Conservation (phyloP, 352 stramenopile genomes). For the Nothophytophthora sp. region DNA sequence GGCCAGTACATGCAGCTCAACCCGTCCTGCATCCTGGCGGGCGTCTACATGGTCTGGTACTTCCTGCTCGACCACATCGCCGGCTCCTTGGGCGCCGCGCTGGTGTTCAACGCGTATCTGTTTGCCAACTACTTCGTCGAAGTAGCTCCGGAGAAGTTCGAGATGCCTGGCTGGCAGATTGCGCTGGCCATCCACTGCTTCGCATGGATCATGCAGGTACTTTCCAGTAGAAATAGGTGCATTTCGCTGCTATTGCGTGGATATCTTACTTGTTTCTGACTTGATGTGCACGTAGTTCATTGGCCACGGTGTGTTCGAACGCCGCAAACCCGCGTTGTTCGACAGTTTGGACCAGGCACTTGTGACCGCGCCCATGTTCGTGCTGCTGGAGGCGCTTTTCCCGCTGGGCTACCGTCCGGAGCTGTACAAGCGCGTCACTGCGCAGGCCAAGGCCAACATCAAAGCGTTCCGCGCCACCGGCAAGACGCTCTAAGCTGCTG, state of each 20-base stretch:
- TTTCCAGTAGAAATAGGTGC: background rate
- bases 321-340: constrained; percentile 79
- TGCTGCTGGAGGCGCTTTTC: constrained; percentile 81
- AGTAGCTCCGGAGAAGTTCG: constrained; percentile 32
- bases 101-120: constrained; percentile 58
- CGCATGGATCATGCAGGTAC: constrained; percentile 63
- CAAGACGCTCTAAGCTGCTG: constrained; percentile 31
- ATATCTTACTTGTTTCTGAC: background rate
- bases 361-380: constrained; percentile 86
- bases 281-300: constrained; percentile 61
- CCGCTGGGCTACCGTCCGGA: constrained; percentile 74
- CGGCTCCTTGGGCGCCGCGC: constrained; percentile 47
- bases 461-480: constrained; percentile 41
- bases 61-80: constrained; percentile 57
- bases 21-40: constrained; percentile 44
- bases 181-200: constrained; percentile 55
- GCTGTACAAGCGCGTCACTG: constrained; percentile 58
- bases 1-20: constrained; percentile 69
- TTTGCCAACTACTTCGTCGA: constrained; percentile 61
- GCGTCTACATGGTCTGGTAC: constrained; percentile 84
- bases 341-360: constrained; percentile 85
- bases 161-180: constrained; percentile 49
- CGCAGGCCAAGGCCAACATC: constrained; percentile 61
- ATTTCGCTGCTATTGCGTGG: background rate
- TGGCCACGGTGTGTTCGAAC: constrained; percentile 85